Conservation (phyloP, 495 filamentous ascomycete genomes). For the Usnea hakonensis region DNA sequence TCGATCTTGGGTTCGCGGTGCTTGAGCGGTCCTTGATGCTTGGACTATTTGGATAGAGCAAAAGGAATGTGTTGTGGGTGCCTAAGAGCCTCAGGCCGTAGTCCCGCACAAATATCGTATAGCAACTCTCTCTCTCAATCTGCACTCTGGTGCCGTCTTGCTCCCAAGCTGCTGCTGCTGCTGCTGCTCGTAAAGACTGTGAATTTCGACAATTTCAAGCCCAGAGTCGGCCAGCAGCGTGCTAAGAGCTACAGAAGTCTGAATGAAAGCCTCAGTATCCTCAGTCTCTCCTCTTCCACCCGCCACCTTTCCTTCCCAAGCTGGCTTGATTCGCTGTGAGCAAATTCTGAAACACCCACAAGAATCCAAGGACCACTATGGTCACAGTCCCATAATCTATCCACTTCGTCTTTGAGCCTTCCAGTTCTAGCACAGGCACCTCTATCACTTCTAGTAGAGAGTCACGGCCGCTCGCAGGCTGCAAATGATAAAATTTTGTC, state of each 20-base stretch:
- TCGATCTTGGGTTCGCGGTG: too few species aligned
- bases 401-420: conserved; percentile 46
- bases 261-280: not conserved
- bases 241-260: not conserved
- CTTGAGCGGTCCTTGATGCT: too few species aligned
- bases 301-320: not conserved
- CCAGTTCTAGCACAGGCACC: conserved; percentile 70
- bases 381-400: conserved; percentile 51
- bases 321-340: conserved; percentile 30
- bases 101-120: too few species aligned
- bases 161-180: too few species aligned
- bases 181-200: too few species aligned
- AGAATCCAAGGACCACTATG: conserved; percentile 62
- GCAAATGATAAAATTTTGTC: conserved; percentile 82
- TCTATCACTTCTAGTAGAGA: conserved; percentile 50
- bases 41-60: too few species aligned
- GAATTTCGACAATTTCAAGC: not conserved
- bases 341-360: conserved; percentile 67
- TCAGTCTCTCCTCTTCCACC: conserved; percentile 10
- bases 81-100: too few species aligned
- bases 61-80: too few species aligned
- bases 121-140: too few species aligned
- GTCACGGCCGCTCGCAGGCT: conserved; percentile 40
- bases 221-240: not conserved
- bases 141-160: too few species aligned